Conservation (phyloP, 768 basidiomycete species). For the Thelephora ganbajun region DNA sequence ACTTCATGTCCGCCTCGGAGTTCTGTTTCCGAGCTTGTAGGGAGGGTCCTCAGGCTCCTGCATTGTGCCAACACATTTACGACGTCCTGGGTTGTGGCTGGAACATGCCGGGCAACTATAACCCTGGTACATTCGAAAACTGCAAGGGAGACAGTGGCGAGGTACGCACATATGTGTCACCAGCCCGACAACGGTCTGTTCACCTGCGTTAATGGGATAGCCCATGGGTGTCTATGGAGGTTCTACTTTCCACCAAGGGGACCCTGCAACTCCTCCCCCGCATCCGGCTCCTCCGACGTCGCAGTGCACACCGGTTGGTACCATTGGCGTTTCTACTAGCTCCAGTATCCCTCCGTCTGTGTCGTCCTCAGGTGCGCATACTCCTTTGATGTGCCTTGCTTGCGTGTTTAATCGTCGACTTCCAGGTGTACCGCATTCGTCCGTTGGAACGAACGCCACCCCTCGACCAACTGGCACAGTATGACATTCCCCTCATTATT, state of each 20-base stretch:
- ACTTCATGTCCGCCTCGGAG: constrained; percentile 41
- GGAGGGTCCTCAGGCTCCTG: constrained; percentile 31
- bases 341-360: not conserved
- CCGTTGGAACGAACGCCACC: too few relatives aligned
- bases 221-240: constrained; percentile 58
- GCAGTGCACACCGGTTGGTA: constrained; percentile 36
- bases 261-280: constrained; percentile 37
- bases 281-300: constrained; percentile 47
- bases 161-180: constrained; percentile 16
- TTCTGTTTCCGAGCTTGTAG: constrained; percentile 70
- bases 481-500: too few relatives aligned
- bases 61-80: constrained; percentile 47
- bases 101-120: constrained; percentile 44
- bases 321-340: constrained; percentile 22
- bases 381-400: not conserved
- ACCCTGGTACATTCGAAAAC: constrained; percentile 22
- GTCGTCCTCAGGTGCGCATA: not conserved
- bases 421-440: too few relatives aligned
- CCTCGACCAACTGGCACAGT: too few relatives aligned
- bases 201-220: constrained; percentile 13
- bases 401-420: not conserved
- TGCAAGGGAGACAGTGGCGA: constrained; percentile 40
- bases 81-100: constrained; percentile 43
- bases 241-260: constrained; percentile 56
- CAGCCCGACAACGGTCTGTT: not conserved